Evolutionary conservation across 805 yeast species (phyloP), one percentile per base, ranked within the genome.

Genomic region (Myxozyma neotropica): DNA sequence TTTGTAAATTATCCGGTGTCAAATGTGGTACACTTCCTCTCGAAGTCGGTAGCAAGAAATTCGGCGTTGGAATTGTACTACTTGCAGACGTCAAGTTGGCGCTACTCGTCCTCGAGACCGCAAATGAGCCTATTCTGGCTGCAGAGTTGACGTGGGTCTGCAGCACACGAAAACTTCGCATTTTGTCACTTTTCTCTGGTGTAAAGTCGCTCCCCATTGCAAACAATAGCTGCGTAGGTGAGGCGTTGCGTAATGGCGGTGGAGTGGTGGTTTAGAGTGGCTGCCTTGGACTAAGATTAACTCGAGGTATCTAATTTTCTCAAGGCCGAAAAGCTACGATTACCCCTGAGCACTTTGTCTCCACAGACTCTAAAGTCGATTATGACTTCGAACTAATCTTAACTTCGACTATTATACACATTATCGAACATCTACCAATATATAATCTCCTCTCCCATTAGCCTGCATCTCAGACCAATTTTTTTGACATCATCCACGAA

Each of bases 11-110:
- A 55, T 77, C 80, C 7, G 80, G 80, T 23, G 80, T 75, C 53
- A 78, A 56, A 57, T 77, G 80, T 3, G 77, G 76, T 21, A 77
- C 65, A 1, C 73, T 73, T 6, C 80, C 81, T 42, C 80, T 69
- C 4, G 70, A 69, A 15, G 80, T 72, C 4, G 77, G 69, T 6
- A 68, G 61, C 12, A 77, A 24, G 51, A 63, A 45, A 53, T 55
- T 49, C 15, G 68, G 68, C 23, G 67, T 64, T 19, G 49, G 40
- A 26, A 58, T 58, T 4, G 36, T 13, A 23, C 43, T 52, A n/a
- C 38, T 35, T 13, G 38, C 38, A 38, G 21, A 6, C 6, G 21
- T 17, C 6, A n/a, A 13, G 13, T 17, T 38, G 5, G 42, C 42
- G 3, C 49, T 19, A 13, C 19, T 23, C 8, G 53, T 47, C 38